A percentile compares a stretch with the other conserved stretches of the same genome.
Evolutionary conservation across 306 rosid genomes (phyloP).

Genomic region (Ormosia emarginata): DNA sequence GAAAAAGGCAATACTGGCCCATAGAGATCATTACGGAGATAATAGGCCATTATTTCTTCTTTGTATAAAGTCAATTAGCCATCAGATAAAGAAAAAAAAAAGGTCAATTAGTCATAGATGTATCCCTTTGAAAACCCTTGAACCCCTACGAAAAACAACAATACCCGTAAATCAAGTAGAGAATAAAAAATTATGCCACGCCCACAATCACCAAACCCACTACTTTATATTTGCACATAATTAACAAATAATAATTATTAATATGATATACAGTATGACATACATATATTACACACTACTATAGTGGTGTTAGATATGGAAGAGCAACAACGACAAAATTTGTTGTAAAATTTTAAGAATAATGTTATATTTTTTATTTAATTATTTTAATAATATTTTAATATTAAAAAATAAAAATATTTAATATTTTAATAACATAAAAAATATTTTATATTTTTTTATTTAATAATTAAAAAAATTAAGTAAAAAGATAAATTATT

Average conservation of each 20-base stretch:
- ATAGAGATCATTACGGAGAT: not conserved
- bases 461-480: too few relatives aligned
- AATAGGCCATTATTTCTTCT: not conserved
- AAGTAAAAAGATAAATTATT: too few relatives aligned
- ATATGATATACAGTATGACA: not conserved
- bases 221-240: not conserved
- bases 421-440: too few relatives aligned
- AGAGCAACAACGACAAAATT: not conserved
- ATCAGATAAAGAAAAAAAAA: too few relatives aligned
- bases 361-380: too few relatives aligned
- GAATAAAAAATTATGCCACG: not conserved
- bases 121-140: not conserved
- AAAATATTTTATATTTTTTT: too few relatives aligned
- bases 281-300: not conserved
- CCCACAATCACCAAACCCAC: not conserved
- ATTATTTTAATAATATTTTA: too few relatives aligned
- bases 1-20: not conserved
- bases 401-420: too few relatives aligned
- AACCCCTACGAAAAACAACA: not conserved
- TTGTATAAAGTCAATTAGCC: not conserved
- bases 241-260: not conserved
- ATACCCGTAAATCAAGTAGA: not conserved
- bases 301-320: not conserved
- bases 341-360: not conserved
- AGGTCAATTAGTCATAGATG: not conserved